Conservation (phyloP, 1,284 basidiomycete genomes). For the Pyrrhoderma lamaoense region DNA sequence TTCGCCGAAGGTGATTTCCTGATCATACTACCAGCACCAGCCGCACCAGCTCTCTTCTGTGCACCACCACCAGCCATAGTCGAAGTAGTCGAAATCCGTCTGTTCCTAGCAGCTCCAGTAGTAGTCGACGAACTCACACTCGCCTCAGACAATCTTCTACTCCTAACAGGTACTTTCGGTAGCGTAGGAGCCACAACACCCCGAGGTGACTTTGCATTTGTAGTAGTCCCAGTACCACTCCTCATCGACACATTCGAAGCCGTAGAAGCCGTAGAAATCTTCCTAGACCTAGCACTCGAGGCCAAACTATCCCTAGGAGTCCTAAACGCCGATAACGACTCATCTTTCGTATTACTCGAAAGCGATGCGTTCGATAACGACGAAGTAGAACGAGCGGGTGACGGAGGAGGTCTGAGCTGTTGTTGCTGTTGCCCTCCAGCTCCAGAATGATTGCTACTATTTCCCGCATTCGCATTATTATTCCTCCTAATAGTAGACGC, state of each 20-base stretch:
- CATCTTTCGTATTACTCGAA: conserved; percentile 36
- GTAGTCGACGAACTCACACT: conserved; percentile 23
- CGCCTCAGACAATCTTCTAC: conserved; percentile 26
- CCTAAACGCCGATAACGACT: conserved; percentile 45
- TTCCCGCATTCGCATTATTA: too few species aligned
- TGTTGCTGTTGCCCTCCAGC: neutral
- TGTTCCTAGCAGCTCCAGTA: conserved; percentile 19
- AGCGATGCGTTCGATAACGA: conserved; percentile 35
- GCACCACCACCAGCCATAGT: neutral
- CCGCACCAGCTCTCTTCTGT: conserved; percentile 4
- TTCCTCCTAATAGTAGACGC: conserved; percentile 35
- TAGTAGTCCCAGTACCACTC: conserved; percentile 26
- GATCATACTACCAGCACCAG: too few species aligned
- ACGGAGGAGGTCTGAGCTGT: conserved; percentile 15
- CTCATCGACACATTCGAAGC: conserved; percentile 35
- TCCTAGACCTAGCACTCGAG: conserved; percentile 34
- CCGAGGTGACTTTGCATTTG: conserved; percentile 17
- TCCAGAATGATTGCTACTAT: too few species aligned
- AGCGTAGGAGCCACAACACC: conserved; percentile 17
- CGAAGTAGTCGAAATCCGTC: conserved; percentile 8
- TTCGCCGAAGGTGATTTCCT: conserved; percentile 16
- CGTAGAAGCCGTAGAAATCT: conserved; percentile 27
- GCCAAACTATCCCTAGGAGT: conserved; percentile 35
- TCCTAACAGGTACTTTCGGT: conserved; percentile 12
- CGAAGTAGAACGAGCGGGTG: conserved; percentile 23